phyloP scores from a whole-genome alignment of 208 protist genomes.

The Crithidia thermophila region DNA sequence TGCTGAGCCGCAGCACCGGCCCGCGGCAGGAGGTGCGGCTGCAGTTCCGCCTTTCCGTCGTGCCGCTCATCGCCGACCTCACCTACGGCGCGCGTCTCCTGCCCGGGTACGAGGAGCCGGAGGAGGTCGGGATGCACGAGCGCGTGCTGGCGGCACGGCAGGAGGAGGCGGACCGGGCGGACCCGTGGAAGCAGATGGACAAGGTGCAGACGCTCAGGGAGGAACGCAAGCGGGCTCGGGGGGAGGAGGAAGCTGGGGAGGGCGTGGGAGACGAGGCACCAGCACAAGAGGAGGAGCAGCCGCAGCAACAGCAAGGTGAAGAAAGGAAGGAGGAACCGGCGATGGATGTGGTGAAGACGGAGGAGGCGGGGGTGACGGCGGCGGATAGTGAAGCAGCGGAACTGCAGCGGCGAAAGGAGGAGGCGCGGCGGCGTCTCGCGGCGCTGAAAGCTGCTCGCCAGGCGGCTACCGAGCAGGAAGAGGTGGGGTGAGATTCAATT shows the following conservation, averaged over 20 bases:
- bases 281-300: background rate
- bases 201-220: constrained; percentile 22
- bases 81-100: constrained; percentile 30
- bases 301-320: no score
- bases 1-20: constrained; percentile 24
- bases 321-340: background rate
- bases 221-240: constrained; percentile 26
- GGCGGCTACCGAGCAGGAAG: constrained; percentile 13
- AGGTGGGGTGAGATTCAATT: background rate
- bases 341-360: background rate
- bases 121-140: constrained; percentile 27
- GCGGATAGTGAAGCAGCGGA: constrained; percentile 20
- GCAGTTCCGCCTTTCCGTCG: constrained; percentile 57
- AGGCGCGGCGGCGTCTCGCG: constrained; percentile 51
- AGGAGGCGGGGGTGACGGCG: background rate
- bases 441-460: constrained; percentile 42
- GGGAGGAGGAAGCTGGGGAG: background rate
- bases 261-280: background rate
- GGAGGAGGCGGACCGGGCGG: constrained; percentile 14
- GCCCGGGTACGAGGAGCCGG: constrained; percentile 38
- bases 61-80: constrained; percentile 34
- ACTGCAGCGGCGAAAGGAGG: constrained; percentile 51
- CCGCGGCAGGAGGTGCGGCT: constrained; percentile 61
- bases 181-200: constrained; percentile 32
- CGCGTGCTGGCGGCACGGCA: constrained; percentile 18